A percentile compares a stretch with the other conserved stretches of the same genome.
Conservation (phyloP, 2,329 filamentous ascomycete genomes). For the Ceratocystis variospora region DNA sequence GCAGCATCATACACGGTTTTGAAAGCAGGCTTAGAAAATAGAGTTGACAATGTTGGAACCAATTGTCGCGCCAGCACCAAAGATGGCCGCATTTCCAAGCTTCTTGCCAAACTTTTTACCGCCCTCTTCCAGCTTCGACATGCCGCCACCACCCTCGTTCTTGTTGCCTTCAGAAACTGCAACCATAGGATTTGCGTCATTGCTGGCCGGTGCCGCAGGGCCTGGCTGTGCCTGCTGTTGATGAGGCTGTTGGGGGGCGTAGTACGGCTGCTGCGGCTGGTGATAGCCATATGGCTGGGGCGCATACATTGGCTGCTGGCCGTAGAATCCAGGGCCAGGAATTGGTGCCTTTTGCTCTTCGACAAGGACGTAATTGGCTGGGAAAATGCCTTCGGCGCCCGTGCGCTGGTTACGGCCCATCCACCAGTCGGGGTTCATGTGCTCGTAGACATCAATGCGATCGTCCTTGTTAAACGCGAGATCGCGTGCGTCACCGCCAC, state of each 20-base stretch:
- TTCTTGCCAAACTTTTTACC: constrained; percentile 98
- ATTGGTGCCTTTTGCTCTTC: constrained; percentile 48
- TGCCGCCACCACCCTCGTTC: constrained; percentile 25
- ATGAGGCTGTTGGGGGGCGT: background rate
- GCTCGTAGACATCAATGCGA: constrained; percentile 64
- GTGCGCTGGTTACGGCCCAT: constrained; percentile 76
- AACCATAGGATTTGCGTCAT: constrained; percentile 58
- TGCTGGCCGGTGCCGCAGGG: constrained; percentile 30
- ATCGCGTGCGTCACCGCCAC: constrained; percentile 65
- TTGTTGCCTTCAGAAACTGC: constrained; percentile 49
- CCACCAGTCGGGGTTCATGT: constrained; percentile 98
- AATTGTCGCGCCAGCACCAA: constrained; percentile 83
- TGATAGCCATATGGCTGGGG: constrained; percentile 27
- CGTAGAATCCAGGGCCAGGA: constrained; percentile 14
- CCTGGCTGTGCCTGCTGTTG: constrained; percentile 28
- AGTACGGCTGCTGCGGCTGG: constrained; percentile 24
- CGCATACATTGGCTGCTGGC: constrained; percentile 13
- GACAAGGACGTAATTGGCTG: constrained; percentile 66
- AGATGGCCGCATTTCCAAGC: constrained; percentile 63
- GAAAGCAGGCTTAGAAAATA: constrained; percentile 52
- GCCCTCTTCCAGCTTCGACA: constrained; percentile 50
- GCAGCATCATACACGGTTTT: no score
- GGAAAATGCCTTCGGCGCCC: constrained; percentile 81
- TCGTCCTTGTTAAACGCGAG: constrained; percentile 71
- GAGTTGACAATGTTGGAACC: constrained; percentile 81